phyloP scores from a whole-genome alignment of 1,284 basidiomycete genomes.

The Chiua sp. region DNA sequence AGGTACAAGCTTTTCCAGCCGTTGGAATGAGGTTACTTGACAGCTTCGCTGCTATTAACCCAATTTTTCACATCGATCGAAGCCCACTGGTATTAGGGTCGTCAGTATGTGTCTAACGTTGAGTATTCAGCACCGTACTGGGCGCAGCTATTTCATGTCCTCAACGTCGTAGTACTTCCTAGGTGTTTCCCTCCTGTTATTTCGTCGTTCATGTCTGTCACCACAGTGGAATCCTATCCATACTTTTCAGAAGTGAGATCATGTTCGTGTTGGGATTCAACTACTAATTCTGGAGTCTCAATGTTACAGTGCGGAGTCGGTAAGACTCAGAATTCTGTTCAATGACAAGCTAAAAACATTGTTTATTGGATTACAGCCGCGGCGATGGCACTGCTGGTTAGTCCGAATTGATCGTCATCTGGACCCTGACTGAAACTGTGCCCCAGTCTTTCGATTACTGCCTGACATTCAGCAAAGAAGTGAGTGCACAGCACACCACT shows the following conservation, averaged over 20 bases:
- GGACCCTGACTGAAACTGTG: background rate
- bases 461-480: conserved; percentile 23
- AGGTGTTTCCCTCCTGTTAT: background rate
- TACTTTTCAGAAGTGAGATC: conserved; percentile 20
- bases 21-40: no score
- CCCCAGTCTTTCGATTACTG: conserved; percentile 24
- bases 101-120: background rate
- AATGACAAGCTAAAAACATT: background rate
- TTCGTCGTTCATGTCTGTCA: conserved; percentile 13
- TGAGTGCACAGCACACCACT: background rate
- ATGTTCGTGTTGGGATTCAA: background rate
- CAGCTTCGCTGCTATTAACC: no score
- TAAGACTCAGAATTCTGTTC: conserved; percentile 9
- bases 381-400: conserved; percentile 19
- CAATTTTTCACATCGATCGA: background rate
- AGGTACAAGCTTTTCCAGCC: no score
- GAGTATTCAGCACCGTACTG: background rate
- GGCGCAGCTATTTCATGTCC: no score
- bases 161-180: background rate
- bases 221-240: conserved; percentile 22
- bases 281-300: background rate
- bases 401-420: background rate
- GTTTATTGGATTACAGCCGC: conserved; percentile 9
- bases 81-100: no score
- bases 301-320: conserved; percentile 17